A percentile compares a stretch with the other conserved stretches of the same genome.
phyloP scores from a whole-genome alignment of 1,139 yeast genomes.

The Kodamaea sp. region DNA sequence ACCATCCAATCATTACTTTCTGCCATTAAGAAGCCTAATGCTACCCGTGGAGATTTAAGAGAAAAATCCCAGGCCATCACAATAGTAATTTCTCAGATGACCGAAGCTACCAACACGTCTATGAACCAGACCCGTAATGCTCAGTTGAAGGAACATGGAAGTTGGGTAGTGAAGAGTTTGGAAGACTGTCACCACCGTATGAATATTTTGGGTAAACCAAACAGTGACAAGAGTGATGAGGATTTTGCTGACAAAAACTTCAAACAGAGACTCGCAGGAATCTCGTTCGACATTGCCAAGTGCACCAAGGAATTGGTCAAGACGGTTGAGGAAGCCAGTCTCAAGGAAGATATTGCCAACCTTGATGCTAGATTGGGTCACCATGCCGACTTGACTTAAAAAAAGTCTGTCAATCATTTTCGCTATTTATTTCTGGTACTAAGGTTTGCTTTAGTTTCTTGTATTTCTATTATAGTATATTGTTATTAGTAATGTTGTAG shows the following conservation, averaged over 20 bases:
- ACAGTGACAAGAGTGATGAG: constrained; percentile 49
- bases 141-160: constrained; percentile 85
- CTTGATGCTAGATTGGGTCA: constrained; percentile 48
- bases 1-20: constrained; percentile 82
- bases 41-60: constrained; percentile 74
- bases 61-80: constrained; percentile 73
- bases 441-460: constrained; percentile 8
- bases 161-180: constrained; percentile 84
- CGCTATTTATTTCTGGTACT: constrained; percentile 2
- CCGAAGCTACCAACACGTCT: constrained; percentile 83
- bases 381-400: constrained; percentile 36
- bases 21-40: constrained; percentile 74
- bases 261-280: constrained; percentile 91
- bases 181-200: constrained; percentile 84
- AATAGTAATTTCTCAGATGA: constrained; percentile 79
- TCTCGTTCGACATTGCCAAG: constrained; percentile 94
- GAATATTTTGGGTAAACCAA: constrained; percentile 60
- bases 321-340: constrained; percentile 91
- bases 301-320: constrained; percentile 94
- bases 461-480: constrained; percentile 8
- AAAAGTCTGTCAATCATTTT: not conserved
- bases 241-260: constrained; percentile 86
- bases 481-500: constrained; percentile 3
- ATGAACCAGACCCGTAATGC: constrained; percentile 87
- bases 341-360: constrained; percentile 72